phyloP scores from a whole-genome alignment of 495 filamentous ascomycete genomes.

The Lophium mytilinum region DNA sequence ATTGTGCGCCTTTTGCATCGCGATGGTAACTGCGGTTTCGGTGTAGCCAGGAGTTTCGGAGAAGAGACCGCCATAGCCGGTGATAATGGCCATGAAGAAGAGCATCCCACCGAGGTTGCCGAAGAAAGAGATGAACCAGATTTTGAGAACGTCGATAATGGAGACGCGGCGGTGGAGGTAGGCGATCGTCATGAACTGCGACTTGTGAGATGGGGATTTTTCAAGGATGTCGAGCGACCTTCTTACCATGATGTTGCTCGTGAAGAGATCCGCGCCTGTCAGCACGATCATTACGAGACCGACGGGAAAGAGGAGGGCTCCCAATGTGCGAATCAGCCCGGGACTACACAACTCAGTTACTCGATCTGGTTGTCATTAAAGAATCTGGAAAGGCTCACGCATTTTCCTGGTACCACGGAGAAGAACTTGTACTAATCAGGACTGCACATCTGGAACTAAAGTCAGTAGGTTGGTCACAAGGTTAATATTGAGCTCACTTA shows the following conservation, averaged over 20 bases:
- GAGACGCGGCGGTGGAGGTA: conserved; percentile 45
- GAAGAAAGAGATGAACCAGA: conserved; percentile 51
- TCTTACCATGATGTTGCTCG: conserved; percentile 10
- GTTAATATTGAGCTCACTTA: background rate
- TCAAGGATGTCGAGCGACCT: conserved; percentile 1
- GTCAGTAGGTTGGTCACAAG: background rate
- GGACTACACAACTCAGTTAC: background rate
- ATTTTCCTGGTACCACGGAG: background rate
- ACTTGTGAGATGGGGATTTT: conserved; percentile 9
- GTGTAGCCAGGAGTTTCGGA: conserved; percentile 42
- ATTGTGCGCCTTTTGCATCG: conserved; percentile 47
- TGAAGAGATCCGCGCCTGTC: background rate
- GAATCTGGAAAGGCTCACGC: background rate
- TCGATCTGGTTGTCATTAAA: background rate
- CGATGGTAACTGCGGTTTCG: conserved; percentile 41
- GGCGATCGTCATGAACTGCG: conserved; percentile 42
- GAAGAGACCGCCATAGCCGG: conserved; percentile 54
- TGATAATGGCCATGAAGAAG: conserved; percentile 51
- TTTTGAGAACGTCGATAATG: conserved; percentile 42
- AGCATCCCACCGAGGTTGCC: conserved; percentile 54
- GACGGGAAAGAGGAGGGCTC: conserved; percentile 1
- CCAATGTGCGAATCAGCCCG: background rate
- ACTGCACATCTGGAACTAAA: background rate
- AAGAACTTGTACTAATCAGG: background rate
- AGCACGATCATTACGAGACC: conserved; percentile 1